A percentile compares a stretch with the other conserved stretches of the same genome.
Evolutionary conservation across 768 basidiomycete genomes (phyloP).

Genomic region (Russula ochroleuca): DNA sequence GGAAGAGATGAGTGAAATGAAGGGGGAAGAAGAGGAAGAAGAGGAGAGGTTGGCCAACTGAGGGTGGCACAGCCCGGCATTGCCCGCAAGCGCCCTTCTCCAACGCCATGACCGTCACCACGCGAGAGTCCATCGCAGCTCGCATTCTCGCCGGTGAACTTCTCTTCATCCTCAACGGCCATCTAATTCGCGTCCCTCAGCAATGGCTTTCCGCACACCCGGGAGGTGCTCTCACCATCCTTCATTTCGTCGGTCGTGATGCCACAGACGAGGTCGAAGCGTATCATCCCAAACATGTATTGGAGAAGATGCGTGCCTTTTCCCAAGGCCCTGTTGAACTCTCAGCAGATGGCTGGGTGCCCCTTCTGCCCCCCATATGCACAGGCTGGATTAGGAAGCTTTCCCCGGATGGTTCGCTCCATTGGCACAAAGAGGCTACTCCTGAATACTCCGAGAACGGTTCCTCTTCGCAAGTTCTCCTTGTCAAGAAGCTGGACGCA

Average conservation of each 20-base stretch:
- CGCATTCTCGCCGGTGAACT: constrained; percentile 72
- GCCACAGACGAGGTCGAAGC: constrained; percentile 93
- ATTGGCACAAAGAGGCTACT: constrained; percentile 21
- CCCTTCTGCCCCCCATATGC: constrained; percentile 82
- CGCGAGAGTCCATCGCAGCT: constrained; percentile 54
- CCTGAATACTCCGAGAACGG: constrained; percentile 30
- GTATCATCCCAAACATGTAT: constrained; percentile 66
- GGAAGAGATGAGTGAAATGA: neutral
- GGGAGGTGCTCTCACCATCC: constrained; percentile 81
- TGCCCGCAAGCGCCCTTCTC: neutral
- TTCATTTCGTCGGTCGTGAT: constrained; percentile 94
- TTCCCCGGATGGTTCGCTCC: constrained; percentile 38
- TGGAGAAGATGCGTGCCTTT: constrained; percentile 56
- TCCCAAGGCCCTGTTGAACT: constrained; percentile 63
- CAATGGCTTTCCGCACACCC: constrained; percentile 86
- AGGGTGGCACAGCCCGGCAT: neutral
- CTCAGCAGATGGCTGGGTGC: constrained; percentile 55
- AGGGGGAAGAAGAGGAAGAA: neutral
- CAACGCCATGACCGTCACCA: neutral
- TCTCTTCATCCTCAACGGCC: constrained; percentile 67
- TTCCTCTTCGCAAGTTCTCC: constrained; percentile 53
- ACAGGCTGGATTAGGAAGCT: constrained; percentile 72
- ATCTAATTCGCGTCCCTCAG: constrained; percentile 60
- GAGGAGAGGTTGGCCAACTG: neutral
- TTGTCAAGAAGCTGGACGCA: constrained; percentile 45